Evolutionary conservation across 2,329 filamentous ascomycete species (phyloP), one percentile per base, ranked within the genome.

Genomic region (Ophiosphaerella narmari): DNA sequence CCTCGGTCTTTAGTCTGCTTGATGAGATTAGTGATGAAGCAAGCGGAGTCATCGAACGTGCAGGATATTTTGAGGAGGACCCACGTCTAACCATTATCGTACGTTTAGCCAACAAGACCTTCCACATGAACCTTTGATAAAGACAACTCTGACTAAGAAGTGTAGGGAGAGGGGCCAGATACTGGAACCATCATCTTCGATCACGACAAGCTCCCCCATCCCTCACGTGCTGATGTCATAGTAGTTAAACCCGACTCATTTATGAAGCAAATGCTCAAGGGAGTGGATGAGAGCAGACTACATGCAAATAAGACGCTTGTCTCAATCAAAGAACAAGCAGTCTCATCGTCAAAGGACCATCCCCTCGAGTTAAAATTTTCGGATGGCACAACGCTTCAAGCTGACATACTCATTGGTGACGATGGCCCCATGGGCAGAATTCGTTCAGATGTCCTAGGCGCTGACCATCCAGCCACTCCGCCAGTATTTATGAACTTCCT

Each of bases 401-500:
- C 29, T 34, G 40, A 43, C 7, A n/a, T 43, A 4, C 40, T 43
- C 12, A 43, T 43, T 24, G 40, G 40, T n/a, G 40, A 43, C 13
- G 40, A 43, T 16, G 40, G 40, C 5, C 40, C 40, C 18, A 21
- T 21, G 9, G 40, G 40, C 5, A 33, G n/a, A 11, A 43, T 43
- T 9, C 40, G 40, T 21, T 33, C 40, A 26, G 26, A 43, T 7
- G 31, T 43, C 5, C 29, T 43, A 8, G 40, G 40, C 13, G 29
- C 40, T 8, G 16, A 23, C 5, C 40, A 43, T 43, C 32, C 40
- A 11, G 40, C 40, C 18, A 43, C 26, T 13, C 26, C 16, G 18
- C 40, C 40, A 5, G 40, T 43, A 5, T 43, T 43, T 13, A 43
- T 43, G 40, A 33, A 43, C 21, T 34, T 43, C 32, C 31, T 43